Evolutionary conservation across 139 green algal genomes (phyloP).

Genomic region (Tetradesmus lagerheimii): DNA sequence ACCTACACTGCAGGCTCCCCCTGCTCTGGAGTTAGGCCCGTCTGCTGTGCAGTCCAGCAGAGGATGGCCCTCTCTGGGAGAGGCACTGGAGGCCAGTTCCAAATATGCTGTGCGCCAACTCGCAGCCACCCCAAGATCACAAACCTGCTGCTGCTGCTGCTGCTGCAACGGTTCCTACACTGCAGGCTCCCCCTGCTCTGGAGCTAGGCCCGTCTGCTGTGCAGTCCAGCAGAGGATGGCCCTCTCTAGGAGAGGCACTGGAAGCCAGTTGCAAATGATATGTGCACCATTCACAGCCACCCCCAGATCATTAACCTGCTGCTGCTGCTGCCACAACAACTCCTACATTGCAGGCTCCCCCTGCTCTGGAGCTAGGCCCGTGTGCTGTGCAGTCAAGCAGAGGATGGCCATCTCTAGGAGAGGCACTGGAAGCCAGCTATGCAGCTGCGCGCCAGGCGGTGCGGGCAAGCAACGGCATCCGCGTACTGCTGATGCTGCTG

Average conservation of each 20-base stretch:
- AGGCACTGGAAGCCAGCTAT: conserved; percentile 63
- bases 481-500: conserved; percentile 63
- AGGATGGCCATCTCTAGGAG: conserved; percentile 6
- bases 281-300: not conserved
- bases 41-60: not conserved
- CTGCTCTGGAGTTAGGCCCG: conserved; percentile 51
- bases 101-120: not conserved
- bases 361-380: conserved; percentile 51
- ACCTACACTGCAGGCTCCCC: not conserved
- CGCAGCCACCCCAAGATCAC: not conserved
- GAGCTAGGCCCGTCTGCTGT: conserved; percentile 45
- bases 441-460: conserved; percentile 59
- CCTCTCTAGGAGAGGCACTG: no score
- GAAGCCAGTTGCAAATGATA: no score
- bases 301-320: not conserved
- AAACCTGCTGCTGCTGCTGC: not conserved
- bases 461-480: conserved; percentile 71
- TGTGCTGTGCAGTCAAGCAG: not conserved
- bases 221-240: not conserved
- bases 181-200: conserved; percentile 40
- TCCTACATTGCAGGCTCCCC: conserved; percentile 18
- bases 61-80: not conserved
- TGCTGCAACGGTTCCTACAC: not conserved
- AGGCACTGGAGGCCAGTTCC: no score
- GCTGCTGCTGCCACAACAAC: not conserved